phyloP scores from a whole-genome alignment of 768 basidiomycete genomes.

The Boletus bicolor region DNA sequence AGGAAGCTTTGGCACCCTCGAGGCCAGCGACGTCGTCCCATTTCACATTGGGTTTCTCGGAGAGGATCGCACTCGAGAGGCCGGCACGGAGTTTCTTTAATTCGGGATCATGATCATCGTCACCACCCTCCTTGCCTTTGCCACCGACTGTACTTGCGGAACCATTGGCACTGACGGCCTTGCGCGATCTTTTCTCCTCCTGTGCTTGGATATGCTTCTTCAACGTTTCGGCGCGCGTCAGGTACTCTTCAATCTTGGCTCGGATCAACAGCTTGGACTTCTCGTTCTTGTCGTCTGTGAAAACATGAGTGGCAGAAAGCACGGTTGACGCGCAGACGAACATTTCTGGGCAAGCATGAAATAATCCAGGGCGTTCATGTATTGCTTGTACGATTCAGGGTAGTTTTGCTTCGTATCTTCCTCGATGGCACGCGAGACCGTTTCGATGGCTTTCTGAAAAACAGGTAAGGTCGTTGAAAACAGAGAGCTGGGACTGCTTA shows the following conservation, averaged over 20 bases:
- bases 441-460: conserved; percentile 74
- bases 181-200: conserved; percentile 55
- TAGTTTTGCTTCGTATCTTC: conserved; percentile 93
- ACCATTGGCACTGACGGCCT: conserved; percentile 49
- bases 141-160: conserved; percentile 38
- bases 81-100: conserved; percentile 95
- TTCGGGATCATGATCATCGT: conserved; percentile 84
- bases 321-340: conserved; percentile 28
- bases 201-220: conserved; percentile 73
- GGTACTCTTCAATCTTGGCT: conserved; percentile 86
- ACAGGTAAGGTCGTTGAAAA: conserved; percentile 15
- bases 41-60: conserved; percentile 91
- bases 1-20: conserved; percentile 88
- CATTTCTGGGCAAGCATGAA: conserved; percentile 98
- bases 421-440: conserved; percentile 90
- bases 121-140: conserved; percentile 48
- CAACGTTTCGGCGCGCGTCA: conserved; percentile 85
- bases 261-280: conserved; percentile 84
- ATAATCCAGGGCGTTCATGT: conserved; percentile 94
- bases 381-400: conserved; percentile 88
- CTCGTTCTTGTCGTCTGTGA: conserved; percentile 82
- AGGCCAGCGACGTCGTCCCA: conserved; percentile 99
- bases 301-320: background rate
- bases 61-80: conserved; percentile 80
- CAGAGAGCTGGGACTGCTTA: conserved; percentile 23